Base-by-base conservation (phyloP, 179 eudicot genomes). In the Pouteria campechiana region DNA sequence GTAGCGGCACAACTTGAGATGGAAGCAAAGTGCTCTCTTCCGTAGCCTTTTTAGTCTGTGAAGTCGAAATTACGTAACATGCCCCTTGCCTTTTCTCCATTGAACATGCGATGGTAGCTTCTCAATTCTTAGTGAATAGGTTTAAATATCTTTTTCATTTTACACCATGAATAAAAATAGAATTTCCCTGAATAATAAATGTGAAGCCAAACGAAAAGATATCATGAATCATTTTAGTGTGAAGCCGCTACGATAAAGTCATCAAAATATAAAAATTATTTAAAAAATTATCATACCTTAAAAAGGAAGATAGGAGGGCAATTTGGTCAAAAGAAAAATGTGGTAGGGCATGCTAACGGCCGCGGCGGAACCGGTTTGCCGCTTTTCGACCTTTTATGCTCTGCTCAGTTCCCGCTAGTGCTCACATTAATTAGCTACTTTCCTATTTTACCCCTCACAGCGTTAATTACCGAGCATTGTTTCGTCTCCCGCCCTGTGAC, bases 11-110 rank as follows among this genome's bases (percentile, higher is more conserved):
- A 48, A 42, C 73, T 61, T 57, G 36, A 63, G 37, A 41, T 48
- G 57, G 46, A 68, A 68, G 73, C 68, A 57, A 68, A 62, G 68
- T 20, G 60, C 34, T 45, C 47, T 28, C 32, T 32, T 11, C 15
- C 21, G 49, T 41, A 37, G 52, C 42, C 53, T 46, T 37, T 19
- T 10, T 34, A 11, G 14, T 18, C 12, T 1, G 3, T 38, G 1
- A 6, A 7, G 7, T 3, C 20, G 7, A 39, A 21, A 20, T 10
- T 21, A 16, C 24, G n/a, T n/a, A n/a, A n/a, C n/a, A n/a, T n/a
- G n/a, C 15, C 7, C 12, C 23, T 14, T n/a, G 2, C 14, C 2
- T 34, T 48, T 48, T 24, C 25, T 8, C 32, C 2, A 13, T 25
- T 21, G 27, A 20, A 18, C 7, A 12, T 28, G 28, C 32, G 6